Base-by-base conservation (phyloP, 805 yeast species). In the Saccharomycopsis sp. region DNA sequence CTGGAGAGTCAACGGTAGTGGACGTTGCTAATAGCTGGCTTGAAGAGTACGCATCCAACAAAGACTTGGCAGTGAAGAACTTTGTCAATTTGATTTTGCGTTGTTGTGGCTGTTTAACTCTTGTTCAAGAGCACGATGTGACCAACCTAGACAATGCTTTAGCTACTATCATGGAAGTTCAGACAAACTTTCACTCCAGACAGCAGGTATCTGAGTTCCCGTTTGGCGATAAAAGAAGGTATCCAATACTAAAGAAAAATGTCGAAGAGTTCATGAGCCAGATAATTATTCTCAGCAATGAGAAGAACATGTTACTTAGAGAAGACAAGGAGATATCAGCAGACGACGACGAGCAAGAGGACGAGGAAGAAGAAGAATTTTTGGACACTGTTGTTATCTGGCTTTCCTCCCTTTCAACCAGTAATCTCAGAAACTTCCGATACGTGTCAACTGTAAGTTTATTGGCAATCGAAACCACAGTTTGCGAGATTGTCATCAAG, bases 111-210 rank as follows among this genome's bases (percentile, higher is more conserved):
- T 85, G 91, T 53, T 75, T 81, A 20, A 75, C 82, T 1, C 80
- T 79, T 24, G 79, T 89, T 8, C 84, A 84, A 59, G 80, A 82
- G 24, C 96, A 91, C 68, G 97, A 91, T 67, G 83, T 89, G 53
- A 75, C 74, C 23, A 84, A 83, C 64, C 74, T 79, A 55, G 91
- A 87, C 48, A 80, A 88, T 5, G 87, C 94, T 0, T 73, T 79
- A 15, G 87, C 84, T 40, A 88, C 97, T 0, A 79, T 89, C 8
- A 82, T 79, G 2, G 96, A 89, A 68, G 70, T 91, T 24, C 87
- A 87, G 61, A 73, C 81, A 18, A 71, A 80, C 51, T 87, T 88
- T 63, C 74, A 78, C 56, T 73, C 74, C 14, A 44, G 18, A 4
- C 91, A 87, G 68, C 75, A 75, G 55, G 66, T 75, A 44, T 91